These are phyloP conservation scores for Datura wrightii DNA, from an alignment of 257 asterid species.

Conservation along the genomic window DNA sequence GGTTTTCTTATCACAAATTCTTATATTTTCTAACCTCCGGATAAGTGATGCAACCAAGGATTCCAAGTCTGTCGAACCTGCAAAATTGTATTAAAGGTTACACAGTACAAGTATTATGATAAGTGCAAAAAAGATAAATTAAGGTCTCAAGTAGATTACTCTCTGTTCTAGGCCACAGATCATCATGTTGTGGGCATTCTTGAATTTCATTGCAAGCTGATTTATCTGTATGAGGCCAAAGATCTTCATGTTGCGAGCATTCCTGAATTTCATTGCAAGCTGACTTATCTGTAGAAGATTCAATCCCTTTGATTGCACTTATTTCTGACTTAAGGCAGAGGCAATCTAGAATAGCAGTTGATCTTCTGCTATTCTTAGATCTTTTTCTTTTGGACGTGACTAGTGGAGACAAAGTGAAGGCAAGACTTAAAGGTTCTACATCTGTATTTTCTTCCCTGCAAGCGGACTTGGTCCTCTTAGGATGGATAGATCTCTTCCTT, in stretches of 20 bases:
- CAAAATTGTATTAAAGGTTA: conserved; percentile 21
- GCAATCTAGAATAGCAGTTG: neutral
- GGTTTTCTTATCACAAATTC: neutral
- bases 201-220: neutral
- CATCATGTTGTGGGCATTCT: neutral
- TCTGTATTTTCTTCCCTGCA: neutral
- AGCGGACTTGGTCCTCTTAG: conserved; percentile 29
- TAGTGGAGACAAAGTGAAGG: conserved; percentile 29
- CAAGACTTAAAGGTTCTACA: neutral
- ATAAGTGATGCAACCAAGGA: conserved; percentile 34
- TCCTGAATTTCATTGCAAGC: conserved; percentile 26
- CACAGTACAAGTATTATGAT: neutral
- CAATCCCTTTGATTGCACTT: conserved; percentile 7
- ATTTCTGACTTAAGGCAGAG: neutral
- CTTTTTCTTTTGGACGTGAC: conserved; percentile 20
- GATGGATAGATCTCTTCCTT: conserved; percentile 40
- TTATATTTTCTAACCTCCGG: conserved; percentile 34
- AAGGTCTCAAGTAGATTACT: conserved; percentile 7
- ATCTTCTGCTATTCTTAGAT: conserved; percentile 16
- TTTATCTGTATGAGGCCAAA: neutral
- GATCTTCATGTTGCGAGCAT: neutral
- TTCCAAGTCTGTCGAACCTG: conserved; percentile 22
- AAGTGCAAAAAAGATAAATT: conserved; percentile 25
- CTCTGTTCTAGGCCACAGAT: conserved; percentile 2
- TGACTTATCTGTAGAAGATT: neutral